These are phyloP conservation scores for Mariannaea sp. DNA, from an alignment of 2,329 filamentous ascomycete species.

Conservation along the genomic window DNA sequence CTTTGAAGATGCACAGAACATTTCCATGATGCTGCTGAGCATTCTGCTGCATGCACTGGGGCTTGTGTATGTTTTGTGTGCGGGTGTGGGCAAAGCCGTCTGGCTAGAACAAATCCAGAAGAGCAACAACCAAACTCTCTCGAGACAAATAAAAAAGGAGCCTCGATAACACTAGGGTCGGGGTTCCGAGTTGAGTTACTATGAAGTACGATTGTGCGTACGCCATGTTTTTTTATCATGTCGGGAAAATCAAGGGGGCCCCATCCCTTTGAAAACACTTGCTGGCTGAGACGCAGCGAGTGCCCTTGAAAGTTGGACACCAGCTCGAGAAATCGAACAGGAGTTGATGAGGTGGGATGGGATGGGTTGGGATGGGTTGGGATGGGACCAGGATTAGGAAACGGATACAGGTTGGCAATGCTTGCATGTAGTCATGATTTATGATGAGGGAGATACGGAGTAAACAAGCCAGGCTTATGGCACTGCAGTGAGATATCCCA, in stretches of 20 bases:
- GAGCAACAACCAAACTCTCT: conserved; percentile 6
- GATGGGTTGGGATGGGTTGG: conserved; percentile 18
- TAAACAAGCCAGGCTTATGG: conserved; percentile 32
- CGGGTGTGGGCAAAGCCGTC: conserved; percentile 6
- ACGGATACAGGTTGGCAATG: conserved; percentile 18
- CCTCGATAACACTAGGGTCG: conserved; percentile 25
- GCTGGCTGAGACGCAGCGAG: conserved; percentile 18
- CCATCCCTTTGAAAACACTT: conserved; percentile 23
- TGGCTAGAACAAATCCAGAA: not conserved
- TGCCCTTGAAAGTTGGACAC: conserved; percentile 9
- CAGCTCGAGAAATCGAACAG: conserved; percentile 16
- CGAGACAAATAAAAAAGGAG: not conserved
- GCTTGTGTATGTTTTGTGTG: conserved; percentile 30
- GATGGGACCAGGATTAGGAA: not conserved
- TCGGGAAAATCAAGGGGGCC: conserved; percentile 24
- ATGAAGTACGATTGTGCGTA: not conserved
- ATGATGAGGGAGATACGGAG: conserved; percentile 24
- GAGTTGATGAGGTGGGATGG: conserved; percentile 3
- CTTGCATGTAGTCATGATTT: conserved; percentile 36
- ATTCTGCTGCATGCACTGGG: too few relatives aligned
- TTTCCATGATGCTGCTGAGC: conserved; percentile 42
- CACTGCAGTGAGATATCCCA: conserved; percentile 35
- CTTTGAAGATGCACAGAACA: conserved; percentile 22
- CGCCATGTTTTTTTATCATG: conserved; percentile 11
- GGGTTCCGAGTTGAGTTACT: conserved; percentile 21